A percentile compares a stretch with the other conserved stretches of the same genome.
phyloP scores from a whole-genome alignment of 305 asterid genomes.

The Plantago lanceolata region DNA sequence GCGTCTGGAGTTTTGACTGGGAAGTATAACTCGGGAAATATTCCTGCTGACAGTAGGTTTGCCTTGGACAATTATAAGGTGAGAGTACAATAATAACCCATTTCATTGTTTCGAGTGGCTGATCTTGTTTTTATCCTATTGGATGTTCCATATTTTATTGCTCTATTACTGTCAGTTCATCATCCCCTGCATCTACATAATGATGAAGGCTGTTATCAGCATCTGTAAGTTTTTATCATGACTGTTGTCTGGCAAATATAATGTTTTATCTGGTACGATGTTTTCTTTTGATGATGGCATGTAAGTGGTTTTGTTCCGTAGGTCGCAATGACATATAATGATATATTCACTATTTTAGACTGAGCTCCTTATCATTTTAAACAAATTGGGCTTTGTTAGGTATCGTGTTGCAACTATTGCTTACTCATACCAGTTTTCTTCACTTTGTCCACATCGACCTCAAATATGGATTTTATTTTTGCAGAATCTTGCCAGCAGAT shows the following conservation, averaged over 20 bases:
- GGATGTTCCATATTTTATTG: neutral
- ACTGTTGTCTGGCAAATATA: too few relatives aligned
- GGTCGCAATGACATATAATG: neutral
- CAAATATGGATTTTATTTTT: slow-evolving; percentile 16
- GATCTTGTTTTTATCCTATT: too few relatives aligned
- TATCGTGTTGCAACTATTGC: neutral
- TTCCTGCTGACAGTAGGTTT: slow-evolving; percentile 85
- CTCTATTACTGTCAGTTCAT: neutral
- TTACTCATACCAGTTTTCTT: neutral
- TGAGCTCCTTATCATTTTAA: neutral
- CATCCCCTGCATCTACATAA: neutral
- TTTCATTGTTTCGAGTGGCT: neutral
- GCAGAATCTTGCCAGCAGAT: slow-evolving; percentile 89
- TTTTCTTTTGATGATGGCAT: neutral
- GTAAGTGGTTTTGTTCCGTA: neutral
- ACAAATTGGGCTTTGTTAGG: neutral
- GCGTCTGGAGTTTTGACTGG: slow-evolving; percentile 97
- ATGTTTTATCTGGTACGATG: neutral
- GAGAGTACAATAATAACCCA: neutral
- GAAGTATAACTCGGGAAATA: slow-evolving; percentile 56
- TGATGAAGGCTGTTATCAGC: neutral
- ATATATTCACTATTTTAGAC: neutral
- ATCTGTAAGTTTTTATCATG: too few relatives aligned
- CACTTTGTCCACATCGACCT: slow-evolving; percentile 12
- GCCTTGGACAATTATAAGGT: slow-evolving; percentile 97